A percentile compares a stretch with the other conserved stretches of the same genome.
phyloP scores from a whole-genome alignment of 2,329 filamentous ascomycete species.

The Colletotrichum nymphaeae region DNA sequence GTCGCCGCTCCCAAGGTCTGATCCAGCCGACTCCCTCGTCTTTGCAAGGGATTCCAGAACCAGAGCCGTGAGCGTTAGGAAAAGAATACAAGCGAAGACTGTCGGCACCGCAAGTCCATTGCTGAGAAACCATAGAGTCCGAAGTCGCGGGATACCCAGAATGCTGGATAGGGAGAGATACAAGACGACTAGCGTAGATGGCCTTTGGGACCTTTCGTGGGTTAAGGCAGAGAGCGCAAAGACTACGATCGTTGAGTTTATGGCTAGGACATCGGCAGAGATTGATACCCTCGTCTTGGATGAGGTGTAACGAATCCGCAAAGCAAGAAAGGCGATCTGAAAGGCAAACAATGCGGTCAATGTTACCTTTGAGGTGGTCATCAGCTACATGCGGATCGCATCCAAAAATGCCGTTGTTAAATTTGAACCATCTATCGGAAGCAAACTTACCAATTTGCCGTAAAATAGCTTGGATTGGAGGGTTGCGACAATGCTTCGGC shows the following conservation, averaged over 20 bases:
- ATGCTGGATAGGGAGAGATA: slow-evolving; percentile 38
- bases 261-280: slow-evolving; percentile 37
- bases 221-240: slow-evolving; percentile 36
- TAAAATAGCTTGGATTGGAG: slow-evolving; percentile 15
- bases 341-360: slow-evolving; percentile 30
- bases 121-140: neutral
- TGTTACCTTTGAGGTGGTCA: slow-evolving; percentile 11
- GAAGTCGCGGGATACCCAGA: slow-evolving; percentile 35
- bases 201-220: slow-evolving; percentile 39
- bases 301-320: slow-evolving; percentile 13
- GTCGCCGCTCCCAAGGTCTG: neutral
- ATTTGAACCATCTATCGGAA: neutral
- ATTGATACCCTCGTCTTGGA: slow-evolving; percentile 36
- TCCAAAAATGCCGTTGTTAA: too few relatives aligned
- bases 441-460: slow-evolving; percentile 35
- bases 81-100: neutral
- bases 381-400: neutral
- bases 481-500: slow-evolving; percentile 11
- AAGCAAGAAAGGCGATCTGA: slow-evolving; percentile 36
- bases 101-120: neutral
- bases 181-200: slow-evolving; percentile 40
- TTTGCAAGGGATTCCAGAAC: neutral
- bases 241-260: slow-evolving; percentile 31
- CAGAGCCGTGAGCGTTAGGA: neutral
- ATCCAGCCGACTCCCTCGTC: neutral